Evolutionary conservation across 225 moss, liverwort and hornwort species (phyloP).

Genomic region (Sphagnum contortum): DNA sequence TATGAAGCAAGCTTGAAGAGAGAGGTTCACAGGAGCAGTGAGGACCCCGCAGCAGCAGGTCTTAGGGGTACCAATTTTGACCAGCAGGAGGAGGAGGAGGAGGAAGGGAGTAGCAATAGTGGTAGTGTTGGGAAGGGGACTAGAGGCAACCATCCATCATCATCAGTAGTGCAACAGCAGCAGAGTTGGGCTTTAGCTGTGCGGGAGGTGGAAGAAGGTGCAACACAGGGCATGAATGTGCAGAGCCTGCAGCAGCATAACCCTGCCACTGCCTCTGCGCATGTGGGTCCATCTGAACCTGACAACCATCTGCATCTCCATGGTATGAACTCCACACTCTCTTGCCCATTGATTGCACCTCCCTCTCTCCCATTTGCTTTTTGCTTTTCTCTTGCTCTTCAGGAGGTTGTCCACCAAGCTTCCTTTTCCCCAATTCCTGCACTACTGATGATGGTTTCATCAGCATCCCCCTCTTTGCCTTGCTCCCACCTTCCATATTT

Average conservation of each 20-base stretch:
- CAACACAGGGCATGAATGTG: conserved; percentile 54
- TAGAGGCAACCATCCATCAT: too few relatives aligned
- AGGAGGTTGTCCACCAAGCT: too few relatives aligned
- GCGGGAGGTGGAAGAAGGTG: conserved; percentile 22
- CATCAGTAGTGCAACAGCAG: too few relatives aligned
- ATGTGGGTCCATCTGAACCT: conserved; percentile 7
- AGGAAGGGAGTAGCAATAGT: conserved; percentile 42
- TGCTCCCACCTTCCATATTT: too few relatives aligned
- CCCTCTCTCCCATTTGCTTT: too few relatives aligned
- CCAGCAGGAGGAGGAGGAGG: conserved; percentile 24
- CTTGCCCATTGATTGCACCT: too few relatives aligned
- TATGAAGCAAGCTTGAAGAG: conserved; percentile 8
- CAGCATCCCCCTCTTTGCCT: too few relatives aligned
- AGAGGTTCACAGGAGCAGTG: conserved; percentile 7
- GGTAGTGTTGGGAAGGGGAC: conserved; percentile 38
- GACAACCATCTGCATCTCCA: conserved; percentile 8
- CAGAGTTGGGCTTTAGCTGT: too few relatives aligned
- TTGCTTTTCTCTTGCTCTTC: too few relatives aligned
- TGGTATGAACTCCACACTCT: neutral
- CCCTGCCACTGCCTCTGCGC: too few relatives aligned
- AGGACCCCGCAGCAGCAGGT: conserved; percentile 10
- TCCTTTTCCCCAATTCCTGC: too few relatives aligned
- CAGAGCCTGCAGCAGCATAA: conserved; percentile 13
- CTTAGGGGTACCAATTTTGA: conserved; percentile 42
- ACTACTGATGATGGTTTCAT: too few relatives aligned